Conservation (phyloP, 345 rosid species). For the Noccaea caerulescens region DNA sequence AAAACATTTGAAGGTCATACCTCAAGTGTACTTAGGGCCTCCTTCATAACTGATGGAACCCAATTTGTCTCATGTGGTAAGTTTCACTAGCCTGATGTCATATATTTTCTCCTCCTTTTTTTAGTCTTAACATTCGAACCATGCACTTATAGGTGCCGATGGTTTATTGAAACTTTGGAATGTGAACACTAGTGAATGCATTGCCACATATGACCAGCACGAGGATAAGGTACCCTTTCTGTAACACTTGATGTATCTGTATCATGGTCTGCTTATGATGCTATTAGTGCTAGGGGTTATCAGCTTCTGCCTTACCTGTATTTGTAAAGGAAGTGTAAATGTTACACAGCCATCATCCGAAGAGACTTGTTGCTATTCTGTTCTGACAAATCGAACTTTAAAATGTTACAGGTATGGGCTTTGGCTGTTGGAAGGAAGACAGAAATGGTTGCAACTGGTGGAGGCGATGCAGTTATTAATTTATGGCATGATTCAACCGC, state of each 20-base stretch:
- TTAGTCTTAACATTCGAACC: slow-evolving; percentile 23
- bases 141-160: slow-evolving; percentile 73
- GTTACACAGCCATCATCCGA: neutral
- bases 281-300: neutral
- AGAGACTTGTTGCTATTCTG: slow-evolving; percentile 2
- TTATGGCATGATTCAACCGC: slow-evolving; percentile 92
- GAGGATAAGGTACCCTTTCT: slow-evolving; percentile 77
- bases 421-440: slow-evolving; percentile 92
- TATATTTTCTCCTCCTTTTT: neutral
- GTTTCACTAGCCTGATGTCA: slow-evolving; percentile 30
- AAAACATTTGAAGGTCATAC: slow-evolving; percentile 98
- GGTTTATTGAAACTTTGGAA: slow-evolving; percentile 95
- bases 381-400: slow-evolving; percentile 35
- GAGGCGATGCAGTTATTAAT: slow-evolving; percentile 82
- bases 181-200: slow-evolving; percentile 81
- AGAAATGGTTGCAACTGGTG: slow-evolving; percentile 92
- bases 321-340: slow-evolving; percentile 10
- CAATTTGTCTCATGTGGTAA: slow-evolving; percentile 95
- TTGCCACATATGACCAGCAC: slow-evolving; percentile 91
- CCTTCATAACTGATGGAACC: slow-evolving; percentile 84
- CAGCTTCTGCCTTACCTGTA: slow-evolving; percentile 4
- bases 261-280: slow-evolving; percentile 18
- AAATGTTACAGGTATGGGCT: slow-evolving; percentile 77
- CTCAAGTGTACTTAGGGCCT: slow-evolving; percentile 85
- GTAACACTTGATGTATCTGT: slow-evolving; percentile 3